Base-by-base conservation (phyloP, 1,139 yeast species). In the Suhomyces maxii region DNA sequence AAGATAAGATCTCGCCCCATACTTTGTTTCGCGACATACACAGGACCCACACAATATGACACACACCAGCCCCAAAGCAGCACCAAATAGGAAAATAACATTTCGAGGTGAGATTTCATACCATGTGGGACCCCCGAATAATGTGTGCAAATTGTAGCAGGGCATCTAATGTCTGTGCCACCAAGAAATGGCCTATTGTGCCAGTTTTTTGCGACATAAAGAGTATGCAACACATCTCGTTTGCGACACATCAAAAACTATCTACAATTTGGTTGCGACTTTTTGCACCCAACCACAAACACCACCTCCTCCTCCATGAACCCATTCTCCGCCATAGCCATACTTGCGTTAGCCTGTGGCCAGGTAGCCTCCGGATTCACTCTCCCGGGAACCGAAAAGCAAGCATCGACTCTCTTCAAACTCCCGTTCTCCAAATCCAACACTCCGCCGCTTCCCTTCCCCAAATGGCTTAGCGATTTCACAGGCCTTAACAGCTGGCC, bases 401-500 rank as follows among this genome's bases (percentile, higher is more conserved):
- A 28, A 11, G n/a, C 31, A 9, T 11, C 31, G 7, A 11, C n/a
- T 3, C 31, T 28, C 11, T 28, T 28, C 31, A 28, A 28, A 28
- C 31, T 28, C 4, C 31, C 31, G 4, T 28, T 43, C 10, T 8
- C 39, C 14, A 13, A 31, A 7, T 6, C 36, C 34, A 39, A 13
- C 37, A 25, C 39, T 6, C 42, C 41, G 9, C 7, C 11, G n/a
- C n/a, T 43, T 6, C 84, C 88, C 0, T 83, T 90, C 53, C 98
- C 98, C 0, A 52, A 71, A 36, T 90, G 98, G 98, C 75, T 90
- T 34, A 57, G 74, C 1, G 86, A 80, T 8, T 77, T 88, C 53
- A 89, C 97, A 0, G 91, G 91, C 0, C 61, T 89, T 41, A 67
- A 57, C 1, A 76, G 77, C 47, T 90, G 98, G 98, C 97, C 97